Conservation (phyloP, 192 early-diverging fungal species). For the Linnemannia zychae region DNA sequence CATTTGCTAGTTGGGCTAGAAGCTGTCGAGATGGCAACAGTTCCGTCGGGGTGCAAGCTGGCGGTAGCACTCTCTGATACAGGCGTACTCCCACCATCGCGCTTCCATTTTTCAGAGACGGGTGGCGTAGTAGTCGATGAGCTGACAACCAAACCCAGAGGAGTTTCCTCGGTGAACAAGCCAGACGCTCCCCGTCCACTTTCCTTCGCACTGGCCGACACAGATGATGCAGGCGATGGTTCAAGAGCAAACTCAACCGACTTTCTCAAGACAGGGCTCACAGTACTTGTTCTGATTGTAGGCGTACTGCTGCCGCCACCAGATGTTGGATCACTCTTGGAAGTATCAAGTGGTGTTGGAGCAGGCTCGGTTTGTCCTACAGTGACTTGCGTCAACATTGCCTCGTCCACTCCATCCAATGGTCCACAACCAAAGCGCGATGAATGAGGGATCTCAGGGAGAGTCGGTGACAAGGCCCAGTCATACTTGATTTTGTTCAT, state of each 20-base stretch:
- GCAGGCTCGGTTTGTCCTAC: neutral
- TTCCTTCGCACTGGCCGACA: neutral
- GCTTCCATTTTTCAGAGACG: neutral
- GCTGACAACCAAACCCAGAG: neutral
- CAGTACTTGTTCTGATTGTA: neutral
- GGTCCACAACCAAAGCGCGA: slow-evolving; percentile 35
- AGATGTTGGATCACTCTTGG: neutral
- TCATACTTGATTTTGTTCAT: slow-evolving; percentile 52
- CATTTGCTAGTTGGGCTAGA: neutral
- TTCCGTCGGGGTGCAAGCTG: neutral
- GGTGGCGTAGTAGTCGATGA: neutral
- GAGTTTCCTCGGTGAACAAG: neutral
- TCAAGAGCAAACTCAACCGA: slow-evolving; percentile 7
- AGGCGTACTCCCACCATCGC: neutral
- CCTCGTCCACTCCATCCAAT: slow-evolving; percentile 17
- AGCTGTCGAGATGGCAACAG: slow-evolving; percentile 4
- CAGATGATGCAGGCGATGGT: neutral
- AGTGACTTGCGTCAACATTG: neutral
- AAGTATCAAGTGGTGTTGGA: neutral
- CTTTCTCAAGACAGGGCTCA: slow-evolving; percentile 5
- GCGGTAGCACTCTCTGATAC: neutral
- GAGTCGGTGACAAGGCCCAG: slow-evolving; percentile 28
- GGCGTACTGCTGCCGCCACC: neutral
- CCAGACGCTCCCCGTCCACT: neutral
- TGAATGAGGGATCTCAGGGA: slow-evolving; percentile 16